Conservation (phyloP, 306 rosid species). For the Prunus campanulata region DNA sequence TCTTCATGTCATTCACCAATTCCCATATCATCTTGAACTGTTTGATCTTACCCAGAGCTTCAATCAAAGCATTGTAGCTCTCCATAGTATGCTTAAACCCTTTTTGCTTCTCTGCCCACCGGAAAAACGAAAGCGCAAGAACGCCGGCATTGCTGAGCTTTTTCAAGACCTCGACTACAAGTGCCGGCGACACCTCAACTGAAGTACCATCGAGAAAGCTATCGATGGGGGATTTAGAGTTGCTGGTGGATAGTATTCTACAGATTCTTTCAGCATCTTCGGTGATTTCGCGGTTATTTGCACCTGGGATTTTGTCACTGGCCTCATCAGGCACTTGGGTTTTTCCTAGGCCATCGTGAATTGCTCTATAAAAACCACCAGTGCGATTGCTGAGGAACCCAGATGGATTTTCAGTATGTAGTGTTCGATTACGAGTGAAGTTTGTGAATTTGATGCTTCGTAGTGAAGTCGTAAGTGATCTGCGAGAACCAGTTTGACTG, state of each 20-base stretch:
- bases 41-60: constrained; percentile 75
- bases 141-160: constrained; percentile 72
- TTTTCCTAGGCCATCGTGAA: background rate
- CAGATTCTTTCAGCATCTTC: constrained; percentile 44
- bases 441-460: constrained; percentile 7
- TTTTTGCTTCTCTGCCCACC: constrained; percentile 69
- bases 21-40: constrained; percentile 79
- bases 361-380: constrained; percentile 16
- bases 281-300: constrained; percentile 5
- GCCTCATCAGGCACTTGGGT: constrained; percentile 12
- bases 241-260: constrained; percentile 34
- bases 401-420: constrained; percentile 5
- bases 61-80: constrained; percentile 60
- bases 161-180: constrained; percentile 57
- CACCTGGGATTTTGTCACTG: constrained; percentile 21
- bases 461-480: constrained; percentile 14
- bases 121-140: constrained; percentile 75
- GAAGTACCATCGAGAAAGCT: constrained; percentile 32
- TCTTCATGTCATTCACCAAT: constrained; percentile 71
- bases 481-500: constrained; percentile 5
- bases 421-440: constrained; percentile 2
- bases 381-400: constrained; percentile 4
- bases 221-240: constrained; percentile 32
- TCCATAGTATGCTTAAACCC: constrained; percentile 57
- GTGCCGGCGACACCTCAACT: constrained; percentile 40